Percentiles rank a stretch among this genome's conserved stretches.
phyloP scores from a whole-genome alignment of 768 basidiomycete genomes.

The Trametes cubensis region DNA sequence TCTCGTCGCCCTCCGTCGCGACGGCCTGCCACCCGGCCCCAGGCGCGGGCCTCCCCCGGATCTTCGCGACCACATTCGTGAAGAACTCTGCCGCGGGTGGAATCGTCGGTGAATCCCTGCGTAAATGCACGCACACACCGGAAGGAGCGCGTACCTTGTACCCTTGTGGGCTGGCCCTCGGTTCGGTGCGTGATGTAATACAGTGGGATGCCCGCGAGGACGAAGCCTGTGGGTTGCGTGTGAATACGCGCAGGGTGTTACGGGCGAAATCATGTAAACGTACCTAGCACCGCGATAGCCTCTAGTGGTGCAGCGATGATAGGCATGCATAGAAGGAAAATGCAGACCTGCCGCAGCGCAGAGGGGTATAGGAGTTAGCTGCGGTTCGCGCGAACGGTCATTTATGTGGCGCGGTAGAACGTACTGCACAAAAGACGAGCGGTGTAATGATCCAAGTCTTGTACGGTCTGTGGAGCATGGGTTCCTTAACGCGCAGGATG shows the following conservation, averaged over 20 bases:
- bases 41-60: slow-evolving; percentile 53
- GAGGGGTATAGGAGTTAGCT: slow-evolving; percentile 1
- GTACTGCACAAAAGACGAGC: slow-evolving; percentile 82
- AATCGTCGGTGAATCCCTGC: slow-evolving; percentile 3
- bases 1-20: slow-evolving; percentile 69
- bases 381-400: neutral
- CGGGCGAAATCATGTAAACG: slow-evolving; percentile 33
- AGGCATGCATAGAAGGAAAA: slow-evolving; percentile 93
- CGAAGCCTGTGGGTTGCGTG: slow-evolving; percentile 56
- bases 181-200: slow-evolving; percentile 75
- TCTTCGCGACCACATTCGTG: slow-evolving; percentile 44
- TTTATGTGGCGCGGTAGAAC: slow-evolving; percentile 30
- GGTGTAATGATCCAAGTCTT: slow-evolving; percentile 92
- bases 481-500: slow-evolving; percentile 88
- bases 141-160: neutral
- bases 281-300: slow-evolving; percentile 85
- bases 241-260: slow-evolving; percentile 7
- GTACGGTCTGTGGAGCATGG: slow-evolving; percentile 87
- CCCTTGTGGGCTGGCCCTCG: slow-evolving; percentile 38
- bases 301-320: slow-evolving; percentile 90
- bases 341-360: slow-evolving; percentile 63
- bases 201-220: slow-evolving; percentile 77
- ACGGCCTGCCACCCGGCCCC: slow-evolving; percentile 79
- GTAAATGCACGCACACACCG: neutral
- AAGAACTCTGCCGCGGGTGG: slow-evolving; percentile 42